phyloP scores from a whole-genome alignment of 768 basidiomycete species.

The Gelatoporia subvermispora region DNA sequence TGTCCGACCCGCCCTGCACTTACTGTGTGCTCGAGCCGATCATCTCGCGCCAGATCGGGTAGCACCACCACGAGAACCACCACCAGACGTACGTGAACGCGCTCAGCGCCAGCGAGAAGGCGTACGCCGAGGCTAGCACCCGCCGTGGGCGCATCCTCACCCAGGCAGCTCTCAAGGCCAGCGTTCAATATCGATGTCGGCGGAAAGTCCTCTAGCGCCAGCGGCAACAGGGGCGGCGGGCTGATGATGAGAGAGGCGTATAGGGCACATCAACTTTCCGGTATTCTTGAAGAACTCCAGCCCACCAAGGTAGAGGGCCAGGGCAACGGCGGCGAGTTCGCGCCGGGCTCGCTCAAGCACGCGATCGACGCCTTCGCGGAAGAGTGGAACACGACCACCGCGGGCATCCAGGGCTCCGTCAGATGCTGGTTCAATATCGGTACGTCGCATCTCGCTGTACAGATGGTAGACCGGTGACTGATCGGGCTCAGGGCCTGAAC shows the following conservation, averaged over 20 bases:
- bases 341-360: constrained; percentile 58
- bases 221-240: too few species aligned
- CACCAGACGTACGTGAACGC: constrained; percentile 96
- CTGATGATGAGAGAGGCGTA: neutral
- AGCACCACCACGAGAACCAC: constrained; percentile 90
- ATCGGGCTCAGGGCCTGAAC: constrained; percentile 62
- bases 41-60: constrained; percentile 89
- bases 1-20: constrained; percentile 70
- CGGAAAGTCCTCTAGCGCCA: constrained; percentile 51
- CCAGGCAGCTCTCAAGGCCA: constrained; percentile 80
- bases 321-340: constrained; percentile 56
- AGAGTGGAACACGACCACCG: constrained; percentile 81
- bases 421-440: constrained; percentile 99
- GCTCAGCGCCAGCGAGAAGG: constrained; percentile 85
- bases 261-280: constrained; percentile 87
- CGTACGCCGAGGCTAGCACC: constrained; percentile 59
- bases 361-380: constrained; percentile 63
- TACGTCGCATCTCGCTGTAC: constrained; percentile 43
- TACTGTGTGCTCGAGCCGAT: constrained; percentile 89
- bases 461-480: too few species aligned
- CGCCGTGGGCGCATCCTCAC: constrained; percentile 82
- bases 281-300: constrained; percentile 96
- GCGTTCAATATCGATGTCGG: constrained; percentile 97
- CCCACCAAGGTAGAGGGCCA: constrained; percentile 48
- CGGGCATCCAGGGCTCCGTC: constrained; percentile 86